Evolutionary conservation across 2,329 filamentous ascomycete species (phyloP), one percentile per base, ranked within the genome.

Genomic region (Pseudogymnoascus sp.): DNA sequence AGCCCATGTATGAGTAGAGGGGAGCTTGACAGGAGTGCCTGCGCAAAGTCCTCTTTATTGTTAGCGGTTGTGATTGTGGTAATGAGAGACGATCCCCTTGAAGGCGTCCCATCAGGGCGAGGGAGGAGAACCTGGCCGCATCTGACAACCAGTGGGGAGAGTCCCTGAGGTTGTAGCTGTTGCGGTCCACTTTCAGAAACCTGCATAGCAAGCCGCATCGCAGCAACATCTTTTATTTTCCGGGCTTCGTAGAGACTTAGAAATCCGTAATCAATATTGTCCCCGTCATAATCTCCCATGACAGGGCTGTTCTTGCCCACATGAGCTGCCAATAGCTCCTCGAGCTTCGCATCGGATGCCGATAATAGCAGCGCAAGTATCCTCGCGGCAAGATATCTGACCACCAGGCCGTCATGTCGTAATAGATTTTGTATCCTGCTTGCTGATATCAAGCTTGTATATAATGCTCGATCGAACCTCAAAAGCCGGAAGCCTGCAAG

Each of bases 1-100:
- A 90, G 79, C 1, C 95, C 95, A 67, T 92, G 85, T 4, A 99
- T 81, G 19, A 99, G 80, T 37, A 97, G 81, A 0, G 96, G 92
- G 0, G 86, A 85, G 0, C 84, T 74, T 3, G 80, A 80, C 51
- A 89, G 86, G 31, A 99, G 79, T 57, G 87, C 83, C 28, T 77
- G 76, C 1, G 90, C 89, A 64, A 98, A 82, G 10, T 75, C 79
- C 70, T 85, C 83, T 39, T 96, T 79, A 68, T 98, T 99, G 8
- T 75, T 74, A 34, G 83, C 77, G 0, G 92, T 91, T 0, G 92
- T 96, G 0, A 81, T 73, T 0, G 93, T 96, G 65, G 84, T 79
- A 19, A 95, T 83, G 28, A 91, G 83, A 61, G 77, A 75, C 13
- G 83, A 83, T 14, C 78, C 73, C 36, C 78, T 76, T 31, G 74